phyloP scores from a whole-genome alignment of 2,329 filamentous ascomycete species.

The Scopulariopsis brevicaulis region DNA sequence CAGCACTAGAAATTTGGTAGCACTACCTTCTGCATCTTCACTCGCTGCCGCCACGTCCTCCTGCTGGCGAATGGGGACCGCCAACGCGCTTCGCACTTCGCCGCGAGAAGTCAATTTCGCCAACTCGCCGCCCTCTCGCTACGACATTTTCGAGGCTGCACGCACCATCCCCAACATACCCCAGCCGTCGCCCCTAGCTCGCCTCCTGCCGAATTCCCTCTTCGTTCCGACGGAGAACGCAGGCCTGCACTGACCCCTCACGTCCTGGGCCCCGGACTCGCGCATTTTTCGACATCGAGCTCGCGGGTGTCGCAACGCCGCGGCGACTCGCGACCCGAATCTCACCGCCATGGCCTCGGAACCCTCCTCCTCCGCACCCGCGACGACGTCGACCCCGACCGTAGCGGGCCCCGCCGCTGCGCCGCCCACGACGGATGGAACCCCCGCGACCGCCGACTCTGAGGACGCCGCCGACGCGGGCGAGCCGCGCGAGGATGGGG shows the following conservation, averaged over 20 bases:
- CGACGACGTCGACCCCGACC: slow-evolving; percentile 10
- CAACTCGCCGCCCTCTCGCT: background rate
- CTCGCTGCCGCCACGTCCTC: background rate
- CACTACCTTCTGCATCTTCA: background rate
- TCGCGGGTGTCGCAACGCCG: slow-evolving; percentile 18
- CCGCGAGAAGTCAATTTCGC: background rate
- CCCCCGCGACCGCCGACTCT: background rate
- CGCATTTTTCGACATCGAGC: background rate
- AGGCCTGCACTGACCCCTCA: background rate
- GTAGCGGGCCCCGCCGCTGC: slow-evolving; percentile 16
- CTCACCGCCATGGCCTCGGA: slow-evolving; percentile 30
- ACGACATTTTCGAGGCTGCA: background rate
- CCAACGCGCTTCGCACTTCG: background rate
- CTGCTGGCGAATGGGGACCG: background rate
- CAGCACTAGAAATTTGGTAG: background rate
- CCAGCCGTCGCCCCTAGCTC: background rate
- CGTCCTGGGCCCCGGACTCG: background rate
- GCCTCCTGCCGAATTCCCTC: background rate
- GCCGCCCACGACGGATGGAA: slow-evolving; percentile 9
- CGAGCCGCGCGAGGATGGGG: background rate
- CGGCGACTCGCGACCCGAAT: slow-evolving; percentile 22
- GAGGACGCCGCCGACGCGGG: background rate
- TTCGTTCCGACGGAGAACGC: background rate
- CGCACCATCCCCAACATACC: background rate
- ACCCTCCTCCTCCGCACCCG: slow-evolving; percentile 20